Evolutionary conservation across 768 basidiomycete genomes (phyloP), one percentile per base, ranked within the genome.

Genomic region (Suillus fuscotomentosus): DNA sequence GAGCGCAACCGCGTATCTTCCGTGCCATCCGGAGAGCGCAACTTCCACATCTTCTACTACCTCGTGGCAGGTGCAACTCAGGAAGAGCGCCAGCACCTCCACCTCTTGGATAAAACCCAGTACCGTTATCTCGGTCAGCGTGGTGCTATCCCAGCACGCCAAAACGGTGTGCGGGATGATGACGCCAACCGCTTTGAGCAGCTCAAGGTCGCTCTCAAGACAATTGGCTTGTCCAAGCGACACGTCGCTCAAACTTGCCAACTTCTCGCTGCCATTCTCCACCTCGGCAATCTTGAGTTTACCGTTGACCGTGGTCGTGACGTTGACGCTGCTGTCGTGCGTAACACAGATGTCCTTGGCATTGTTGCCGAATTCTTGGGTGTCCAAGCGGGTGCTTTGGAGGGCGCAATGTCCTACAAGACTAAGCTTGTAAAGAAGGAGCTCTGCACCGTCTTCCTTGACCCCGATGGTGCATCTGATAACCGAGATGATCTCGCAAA

Each of bases 21-120:
- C 24, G 86, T 92, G 0, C 92, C 94, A 0, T 92, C 90, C 0
- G 95, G 95, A 62, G 96, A 99, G 76, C 87, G 96, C 13, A 98
- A 97, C 69, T 98, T 99, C 75, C 95, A 99, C 76, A 95, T 97
- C 42, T 97, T 99, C 77, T 98, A 99, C 74, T 97, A 97, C 75
- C 86, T 99, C 71, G 88, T 96, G 64, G 91, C 94, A 0, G 97
- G 97, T 31, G 95, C 95, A 2, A 87, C 90, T 0, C 72, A 85
- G 0, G 97, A 99, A 70, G 97, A 99, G 74, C 82, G 92, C 15
- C 87, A 91, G 36, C 94, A 96, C 73, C 84, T 99, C 60, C 90
- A 92, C 66, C 84, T 99, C 10, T 78, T 85, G 60, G 91, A 97
- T 72, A 90, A 89, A 74, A 84, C 86, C 1, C 84, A 86, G 8